Conservation (phyloP, 148 eudicot genomes). For the Diospyros kaki region DNA sequence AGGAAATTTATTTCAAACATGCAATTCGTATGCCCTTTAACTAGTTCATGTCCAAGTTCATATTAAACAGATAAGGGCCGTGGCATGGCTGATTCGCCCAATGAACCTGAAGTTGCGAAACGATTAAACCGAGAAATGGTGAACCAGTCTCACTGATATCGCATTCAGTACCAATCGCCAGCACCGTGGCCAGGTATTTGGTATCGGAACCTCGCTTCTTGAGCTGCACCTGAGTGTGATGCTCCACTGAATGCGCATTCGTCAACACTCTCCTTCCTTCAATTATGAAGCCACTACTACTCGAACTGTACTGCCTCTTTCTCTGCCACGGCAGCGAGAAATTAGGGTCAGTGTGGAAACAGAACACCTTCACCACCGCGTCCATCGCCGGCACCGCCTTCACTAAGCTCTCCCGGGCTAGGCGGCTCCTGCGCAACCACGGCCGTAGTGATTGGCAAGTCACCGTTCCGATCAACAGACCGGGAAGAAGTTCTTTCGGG, state of each 20-base stretch:
- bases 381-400: conserved; percentile 34
- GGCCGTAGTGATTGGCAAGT: conserved; percentile 1
- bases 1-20: too few species aligned
- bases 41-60: background rate
- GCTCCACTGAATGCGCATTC: conserved; percentile 81
- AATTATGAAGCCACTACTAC: conserved; percentile 72
- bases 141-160: conserved; percentile 55
- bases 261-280: conserved; percentile 65
- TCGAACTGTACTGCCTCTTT: conserved; percentile 64
- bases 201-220: conserved; percentile 85
- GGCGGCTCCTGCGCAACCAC: conserved; percentile 8
- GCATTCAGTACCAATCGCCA: conserved; percentile 76
- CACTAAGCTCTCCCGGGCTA: conserved; percentile 35
- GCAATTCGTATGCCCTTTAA: too few species aligned
- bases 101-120: background rate
- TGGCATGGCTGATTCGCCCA: background rate
- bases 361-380: conserved; percentile 82
- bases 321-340: conserved; percentile 87
- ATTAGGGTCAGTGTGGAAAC: conserved; percentile 69
- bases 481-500: conserved; percentile 26
- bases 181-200: conserved; percentile 69
- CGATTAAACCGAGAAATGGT: background rate
- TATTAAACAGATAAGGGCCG: background rate
- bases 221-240: conserved; percentile 67
- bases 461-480: conserved; percentile 18